Conservation (phyloP, 2,329 filamentous ascomycete genomes). For the Colletotrichum melonis region DNA sequence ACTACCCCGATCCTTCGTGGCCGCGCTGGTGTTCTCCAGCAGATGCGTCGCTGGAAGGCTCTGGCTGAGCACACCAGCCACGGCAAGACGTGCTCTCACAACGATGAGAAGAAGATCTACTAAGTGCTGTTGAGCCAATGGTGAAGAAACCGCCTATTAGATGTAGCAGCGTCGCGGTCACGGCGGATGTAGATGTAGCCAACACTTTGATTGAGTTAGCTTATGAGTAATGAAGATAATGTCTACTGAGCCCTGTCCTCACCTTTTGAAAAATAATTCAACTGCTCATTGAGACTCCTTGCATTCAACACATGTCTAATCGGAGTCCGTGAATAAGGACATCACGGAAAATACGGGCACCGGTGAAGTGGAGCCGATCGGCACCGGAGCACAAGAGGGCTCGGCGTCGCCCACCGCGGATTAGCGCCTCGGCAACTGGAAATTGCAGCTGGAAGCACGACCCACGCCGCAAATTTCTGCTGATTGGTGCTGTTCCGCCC, state of each 20-base stretch:
- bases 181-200: background rate
- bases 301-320: too few species aligned
- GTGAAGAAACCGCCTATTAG: too few species aligned
- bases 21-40: slow-evolving; percentile 27
- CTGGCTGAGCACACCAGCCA: slow-evolving; percentile 24
- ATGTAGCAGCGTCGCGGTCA: too few species aligned
- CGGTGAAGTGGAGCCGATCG: background rate
- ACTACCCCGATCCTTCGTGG: slow-evolving; percentile 41
- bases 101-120: slow-evolving; percentile 29
- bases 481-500: background rate
- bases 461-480: slow-evolving; percentile 12
- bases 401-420: background rate
- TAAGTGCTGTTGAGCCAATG: background rate
- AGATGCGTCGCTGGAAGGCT: slow-evolving; percentile 25
- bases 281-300: too few species aligned
- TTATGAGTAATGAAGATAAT: background rate
- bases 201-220: background rate
- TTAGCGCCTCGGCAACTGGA: slow-evolving; percentile 23
- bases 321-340: rapidly evolving
- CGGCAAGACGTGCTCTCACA: slow-evolving; percentile 34
- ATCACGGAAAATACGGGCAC: background rate
- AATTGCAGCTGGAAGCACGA: slow-evolving; percentile 12
- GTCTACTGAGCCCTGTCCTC: background rate
- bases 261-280: too few species aligned
- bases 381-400: background rate